Evolutionary conservation across 345 rosid species (phyloP).

Genomic region (Populus tremula): DNA sequence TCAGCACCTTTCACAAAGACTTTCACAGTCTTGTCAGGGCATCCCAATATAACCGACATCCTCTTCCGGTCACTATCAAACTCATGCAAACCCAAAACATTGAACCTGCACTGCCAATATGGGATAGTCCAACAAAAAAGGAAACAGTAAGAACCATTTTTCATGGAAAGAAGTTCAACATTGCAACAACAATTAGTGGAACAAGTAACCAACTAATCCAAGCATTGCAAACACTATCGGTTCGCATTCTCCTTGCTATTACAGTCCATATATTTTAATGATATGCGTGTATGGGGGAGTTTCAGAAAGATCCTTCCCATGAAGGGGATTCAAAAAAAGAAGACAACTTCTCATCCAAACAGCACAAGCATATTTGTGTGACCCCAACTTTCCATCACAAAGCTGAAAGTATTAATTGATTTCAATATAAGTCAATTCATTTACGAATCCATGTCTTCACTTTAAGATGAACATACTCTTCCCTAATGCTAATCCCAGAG

Average conservation of each 20-base stretch:
- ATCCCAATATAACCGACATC: neutral
- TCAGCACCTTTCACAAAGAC: conserved; percentile 5
- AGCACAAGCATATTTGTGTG: neutral
- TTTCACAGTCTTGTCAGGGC: too few relatives aligned
- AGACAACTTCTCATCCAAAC: neutral
- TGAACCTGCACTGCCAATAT: neutral
- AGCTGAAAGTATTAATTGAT: neutral
- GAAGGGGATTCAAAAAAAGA: neutral
- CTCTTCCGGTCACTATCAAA: conserved; percentile 1
- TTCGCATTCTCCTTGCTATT: neutral
- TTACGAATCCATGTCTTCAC: neutral
- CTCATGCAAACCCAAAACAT: neutral
- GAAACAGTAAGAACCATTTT: conserved; percentile 15
- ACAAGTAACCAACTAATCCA: conserved; percentile 5
- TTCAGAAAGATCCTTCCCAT: neutral
- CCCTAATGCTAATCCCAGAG: too few relatives aligned
- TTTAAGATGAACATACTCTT: too few relatives aligned
- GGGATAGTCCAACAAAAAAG: neutral
- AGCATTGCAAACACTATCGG: neutral
- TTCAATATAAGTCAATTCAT: neutral
- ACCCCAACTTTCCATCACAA: neutral
- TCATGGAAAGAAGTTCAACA: neutral
- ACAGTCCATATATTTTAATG: neutral
- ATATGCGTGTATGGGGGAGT: neutral
- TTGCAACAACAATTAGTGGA: neutral